phyloP scores from a whole-genome alignment of 768 basidiomycete species.

The Symmetrospora coprosmae region DNA sequence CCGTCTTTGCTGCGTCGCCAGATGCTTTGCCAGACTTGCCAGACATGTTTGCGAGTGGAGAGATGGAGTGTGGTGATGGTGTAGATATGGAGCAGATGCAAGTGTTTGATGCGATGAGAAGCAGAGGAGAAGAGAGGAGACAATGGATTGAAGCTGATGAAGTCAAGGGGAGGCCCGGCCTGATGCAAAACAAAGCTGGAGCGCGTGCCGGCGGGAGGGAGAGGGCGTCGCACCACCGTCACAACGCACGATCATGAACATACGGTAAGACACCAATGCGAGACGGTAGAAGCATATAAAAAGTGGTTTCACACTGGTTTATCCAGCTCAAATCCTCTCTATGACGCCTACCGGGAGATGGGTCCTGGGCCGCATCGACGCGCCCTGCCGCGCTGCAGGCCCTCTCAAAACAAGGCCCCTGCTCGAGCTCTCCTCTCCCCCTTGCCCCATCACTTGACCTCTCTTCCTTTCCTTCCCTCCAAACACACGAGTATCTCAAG shows the following conservation, averaged over 20 bases:
- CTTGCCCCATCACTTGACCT: no score
- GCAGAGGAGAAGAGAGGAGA: no score
- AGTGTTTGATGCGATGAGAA: neutral
- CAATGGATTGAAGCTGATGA: no score
- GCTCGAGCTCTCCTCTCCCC: conserved; percentile 8
- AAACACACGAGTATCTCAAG: no score
- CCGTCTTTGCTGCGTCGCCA: conserved; percentile 13
- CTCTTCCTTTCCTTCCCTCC: no score
- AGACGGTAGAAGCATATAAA: no score
- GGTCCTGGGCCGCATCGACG: neutral
- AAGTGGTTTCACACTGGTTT: no score
- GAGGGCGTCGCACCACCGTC: neutral
- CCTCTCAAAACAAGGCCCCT: no score
- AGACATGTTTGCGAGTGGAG: conserved; percentile 27
- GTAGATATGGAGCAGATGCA: no score
- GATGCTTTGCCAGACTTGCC: conserved; percentile 21
- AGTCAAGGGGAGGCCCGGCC: no score
- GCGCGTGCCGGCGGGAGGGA: neutral
- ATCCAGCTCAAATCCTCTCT: neutral
- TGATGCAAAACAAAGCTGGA: neutral
- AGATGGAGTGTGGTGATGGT: conserved; percentile 37
- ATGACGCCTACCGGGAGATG: neutral
- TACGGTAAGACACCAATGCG: no score
- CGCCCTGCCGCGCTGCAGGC: no score
- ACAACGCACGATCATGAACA: neutral